phyloP scores from a whole-genome alignment of 257 asterid genomes.

The Lantana camara region DNA sequence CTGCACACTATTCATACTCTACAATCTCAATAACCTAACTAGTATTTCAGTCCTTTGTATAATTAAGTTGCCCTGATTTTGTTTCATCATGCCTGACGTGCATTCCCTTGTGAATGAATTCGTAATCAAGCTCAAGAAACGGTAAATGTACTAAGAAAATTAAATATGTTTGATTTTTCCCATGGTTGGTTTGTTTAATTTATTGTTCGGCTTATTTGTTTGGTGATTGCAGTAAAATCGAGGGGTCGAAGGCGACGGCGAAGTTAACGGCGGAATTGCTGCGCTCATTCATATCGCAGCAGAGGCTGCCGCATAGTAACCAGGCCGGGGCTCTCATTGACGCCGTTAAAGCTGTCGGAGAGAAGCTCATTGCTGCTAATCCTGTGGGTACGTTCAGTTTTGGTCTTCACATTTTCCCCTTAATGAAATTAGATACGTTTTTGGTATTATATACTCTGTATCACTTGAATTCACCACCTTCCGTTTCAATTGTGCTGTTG shows the following conservation, averaged over 20 bases:
- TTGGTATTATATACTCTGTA: neutral
- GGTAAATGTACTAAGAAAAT: constrained; percentile 41
- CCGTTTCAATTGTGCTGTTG: neutral
- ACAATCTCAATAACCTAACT: neutral
- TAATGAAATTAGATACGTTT: neutral
- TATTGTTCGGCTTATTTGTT: neutral
- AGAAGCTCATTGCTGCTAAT: constrained; percentile 78
- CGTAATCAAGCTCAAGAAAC: constrained; percentile 75
- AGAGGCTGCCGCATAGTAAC: constrained; percentile 74
- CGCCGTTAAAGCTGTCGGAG: constrained; percentile 83
- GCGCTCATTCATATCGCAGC: constrained; percentile 93
- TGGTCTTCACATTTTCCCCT: neutral
- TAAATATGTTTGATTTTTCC: constrained; percentile 11
- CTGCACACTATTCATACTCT: neutral
- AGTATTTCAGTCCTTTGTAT: neutral
- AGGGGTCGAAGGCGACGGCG: constrained; percentile 95
- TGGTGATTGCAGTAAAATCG: constrained; percentile 66
- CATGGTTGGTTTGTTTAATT: neutral
- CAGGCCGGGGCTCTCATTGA: constrained; percentile 89
- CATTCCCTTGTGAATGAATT: constrained; percentile 77
- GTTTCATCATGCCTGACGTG: constrained; percentile 67
- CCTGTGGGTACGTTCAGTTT: constrained; percentile 70
- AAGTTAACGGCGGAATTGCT: constrained; percentile 88
- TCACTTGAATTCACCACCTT: neutral
- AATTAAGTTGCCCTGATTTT: neutral